Conservation (phyloP, 75 land plant genomes). For the Chamaecyparis obtusa region DNA sequence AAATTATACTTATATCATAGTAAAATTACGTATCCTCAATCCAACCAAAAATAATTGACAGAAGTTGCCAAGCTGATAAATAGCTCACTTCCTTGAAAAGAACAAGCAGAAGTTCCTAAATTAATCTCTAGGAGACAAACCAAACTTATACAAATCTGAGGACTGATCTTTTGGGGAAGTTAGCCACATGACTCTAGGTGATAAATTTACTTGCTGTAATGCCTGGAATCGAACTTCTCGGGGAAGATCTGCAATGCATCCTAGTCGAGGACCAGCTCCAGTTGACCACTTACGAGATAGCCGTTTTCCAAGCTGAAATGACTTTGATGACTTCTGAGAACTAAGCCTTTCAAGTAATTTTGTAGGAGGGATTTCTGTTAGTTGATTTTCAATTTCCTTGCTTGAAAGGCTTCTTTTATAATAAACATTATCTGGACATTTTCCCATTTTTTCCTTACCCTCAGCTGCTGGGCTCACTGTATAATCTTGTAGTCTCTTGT, state of each 20-base stretch:
- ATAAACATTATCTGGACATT: not conserved
- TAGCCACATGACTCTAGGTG: constrained; percentile 22
- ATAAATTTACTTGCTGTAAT: constrained; percentile 38
- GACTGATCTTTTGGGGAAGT: constrained; percentile 2
- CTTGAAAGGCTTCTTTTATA: constrained; percentile 13
- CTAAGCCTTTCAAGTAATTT: not conserved
- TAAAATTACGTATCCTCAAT: not conserved
- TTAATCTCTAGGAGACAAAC: not conserved
- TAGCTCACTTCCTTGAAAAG: not conserved
- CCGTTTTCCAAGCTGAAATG: constrained; percentile 20
- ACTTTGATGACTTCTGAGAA: not conserved
- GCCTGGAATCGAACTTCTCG: constrained; percentile 29
- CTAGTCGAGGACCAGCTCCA: constrained; percentile 29
- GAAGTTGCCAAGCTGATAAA: not conserved
- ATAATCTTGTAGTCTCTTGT: not conserved
- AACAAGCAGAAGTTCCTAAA: not conserved
- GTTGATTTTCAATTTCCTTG: constrained; percentile 14
- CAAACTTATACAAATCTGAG: not conserved
- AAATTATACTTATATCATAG: not conserved
- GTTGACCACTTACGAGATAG: constrained; percentile 27
- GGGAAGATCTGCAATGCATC: constrained; percentile 25
- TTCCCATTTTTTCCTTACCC: not conserved
- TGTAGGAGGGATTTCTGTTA: not conserved
- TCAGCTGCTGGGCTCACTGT: not conserved
- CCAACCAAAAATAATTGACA: not conserved